Evolutionary conservation across 129 eudicot genomes (phyloP).

Genomic region (carrot (Daucus carota)): DH1_v3.0 NC_030388.2:23728501-23729000

Average conservation of each 20-base stretch:
- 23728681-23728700: not conserved
- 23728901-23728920: too few relatives aligned
- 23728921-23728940: too few relatives aligned
- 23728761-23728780: too few relatives aligned
- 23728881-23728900: too few relatives aligned
- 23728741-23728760: not conserved
- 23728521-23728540: slow-evolving; percentile 32
- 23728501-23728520: slow-evolving; percentile 32
- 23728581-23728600: slow-evolving; percentile 42
- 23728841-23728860: too few relatives aligned
- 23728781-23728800: too few relatives aligned
- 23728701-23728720: not conserved
- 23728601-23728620: not conserved
- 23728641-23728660: not conserved
- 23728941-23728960: too few relatives aligned
- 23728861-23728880: too few relatives aligned
- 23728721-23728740: not conserved
- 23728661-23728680: not conserved
- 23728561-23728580: slow-evolving; percentile 54
- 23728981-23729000: too few relatives aligned
- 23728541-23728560: slow-evolving; percentile 47
- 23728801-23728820: too few relatives aligned
- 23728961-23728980: too few relatives aligned
- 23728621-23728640: not conserved
- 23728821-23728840: too few relatives aligned